phyloP scores from a whole-genome alignment of 108 stramenopile genomes.

The Skeletonema tropicum region DNA sequence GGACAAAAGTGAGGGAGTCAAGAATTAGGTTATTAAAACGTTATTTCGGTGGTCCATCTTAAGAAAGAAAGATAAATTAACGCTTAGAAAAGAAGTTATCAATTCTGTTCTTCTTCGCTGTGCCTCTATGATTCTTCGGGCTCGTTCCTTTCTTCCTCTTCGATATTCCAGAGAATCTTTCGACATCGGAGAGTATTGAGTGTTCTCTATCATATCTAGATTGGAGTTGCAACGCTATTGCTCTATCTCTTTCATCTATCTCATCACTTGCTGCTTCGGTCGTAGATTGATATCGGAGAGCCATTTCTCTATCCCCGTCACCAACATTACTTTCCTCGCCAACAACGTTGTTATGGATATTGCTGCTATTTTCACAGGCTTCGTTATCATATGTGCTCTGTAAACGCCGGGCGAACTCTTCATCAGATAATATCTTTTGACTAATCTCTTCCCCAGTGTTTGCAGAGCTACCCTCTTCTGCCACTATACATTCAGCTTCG shows the following conservation, averaged over 20 bases:
- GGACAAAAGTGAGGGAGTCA: background rate
- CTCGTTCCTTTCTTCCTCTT: conserved; percentile 19
- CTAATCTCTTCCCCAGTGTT: background rate
- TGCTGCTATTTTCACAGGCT: background rate
- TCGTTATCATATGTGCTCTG: conserved; percentile 1
- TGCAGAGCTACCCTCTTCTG: background rate
- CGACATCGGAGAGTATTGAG: conserved; percentile 45
- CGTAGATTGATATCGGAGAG: background rate
- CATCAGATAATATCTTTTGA: background rate
- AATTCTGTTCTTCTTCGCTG: conserved; percentile 32
- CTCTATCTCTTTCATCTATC: conserved; percentile 54
- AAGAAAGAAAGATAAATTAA: background rate
- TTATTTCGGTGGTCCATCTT: background rate
- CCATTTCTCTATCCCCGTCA: background rate
- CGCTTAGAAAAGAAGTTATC: conserved; percentile 36
- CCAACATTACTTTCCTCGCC: conserved; percentile 33
- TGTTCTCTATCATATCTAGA: conserved; percentile 68
- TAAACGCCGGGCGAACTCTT: conserved; percentile 4
- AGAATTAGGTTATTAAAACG: conserved; percentile 1
- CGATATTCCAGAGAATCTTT: conserved; percentile 31
- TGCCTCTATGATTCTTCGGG: conserved; percentile 7
- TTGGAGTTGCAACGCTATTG: conserved; percentile 71
- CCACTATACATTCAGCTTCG: background rate
- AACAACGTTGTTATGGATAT: background rate
- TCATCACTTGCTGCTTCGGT: background rate